A percentile compares a stretch with the other conserved stretches of the same genome.
These are phyloP conservation scores for Aspergillus taichungensis DNA, from an alignment of 495 filamentous ascomycete species.

Conservation along the genomic window DNA sequence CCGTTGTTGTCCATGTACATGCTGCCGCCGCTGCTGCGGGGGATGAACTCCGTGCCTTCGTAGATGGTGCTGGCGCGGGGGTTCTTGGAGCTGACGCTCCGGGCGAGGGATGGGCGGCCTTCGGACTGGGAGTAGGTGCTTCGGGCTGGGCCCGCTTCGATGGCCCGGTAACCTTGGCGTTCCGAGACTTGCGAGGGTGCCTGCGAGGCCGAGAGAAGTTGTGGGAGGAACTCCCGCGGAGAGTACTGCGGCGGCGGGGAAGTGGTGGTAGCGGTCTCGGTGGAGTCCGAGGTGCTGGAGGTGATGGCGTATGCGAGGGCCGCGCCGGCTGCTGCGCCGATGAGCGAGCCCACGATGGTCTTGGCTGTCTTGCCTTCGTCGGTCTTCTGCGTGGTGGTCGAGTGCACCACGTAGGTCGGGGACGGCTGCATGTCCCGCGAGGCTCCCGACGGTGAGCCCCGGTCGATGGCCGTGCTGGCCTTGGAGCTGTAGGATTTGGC, in stretches of 20 bases:
- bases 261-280: constrained; percentile 5
- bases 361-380: constrained; percentile 38
- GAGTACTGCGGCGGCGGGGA: constrained; percentile 19
- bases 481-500: constrained; percentile 34
- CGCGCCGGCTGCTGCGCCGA: constrained; percentile 68
- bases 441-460: constrained; percentile 16
- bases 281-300: constrained; percentile 36
- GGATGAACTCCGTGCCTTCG: constrained; percentile 29
- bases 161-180: constrained; percentile 22
- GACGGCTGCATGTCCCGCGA: constrained; percentile 23
- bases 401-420: constrained; percentile 23
- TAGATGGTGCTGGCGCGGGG: constrained; percentile 37
- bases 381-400: constrained; percentile 15
- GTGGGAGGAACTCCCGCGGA: constrained; percentile 19
- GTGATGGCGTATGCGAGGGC: constrained; percentile 66
- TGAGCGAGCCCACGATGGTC: constrained; percentile 63
- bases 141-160: constrained; percentile 36
- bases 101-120: constrained; percentile 21
- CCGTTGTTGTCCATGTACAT: constrained; percentile 25
- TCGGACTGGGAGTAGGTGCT: constrained; percentile 28
- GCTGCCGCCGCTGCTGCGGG: constrained; percentile 11
- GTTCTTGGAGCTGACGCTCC: constrained; percentile 31
- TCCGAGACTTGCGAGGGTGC: constrained; percentile 16
- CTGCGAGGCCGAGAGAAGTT: constrained; percentile 22
- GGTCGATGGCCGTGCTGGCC: constrained; percentile 18